Evolutionary conservation across 768 basidiomycete genomes (phyloP).

Genomic region (Serendipita sp.): DNA sequence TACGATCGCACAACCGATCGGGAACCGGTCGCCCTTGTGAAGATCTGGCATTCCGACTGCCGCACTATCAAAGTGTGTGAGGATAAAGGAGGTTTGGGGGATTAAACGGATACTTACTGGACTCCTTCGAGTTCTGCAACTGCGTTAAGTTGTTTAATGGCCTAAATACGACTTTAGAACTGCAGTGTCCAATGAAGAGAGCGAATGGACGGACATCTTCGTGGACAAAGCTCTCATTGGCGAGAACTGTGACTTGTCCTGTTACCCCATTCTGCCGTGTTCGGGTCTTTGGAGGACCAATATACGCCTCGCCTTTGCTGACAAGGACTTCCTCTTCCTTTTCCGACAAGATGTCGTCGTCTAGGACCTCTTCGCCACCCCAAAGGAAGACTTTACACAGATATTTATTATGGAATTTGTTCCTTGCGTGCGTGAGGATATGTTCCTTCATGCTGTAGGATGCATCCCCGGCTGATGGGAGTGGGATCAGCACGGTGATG

Average conservation of each 20-base stretch:
- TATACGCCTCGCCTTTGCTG: constrained; percentile 22
- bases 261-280: neutral
- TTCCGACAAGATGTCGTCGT: constrained; percentile 14
- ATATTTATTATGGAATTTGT: constrained; percentile 22
- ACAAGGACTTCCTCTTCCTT: constrained; percentile 19
- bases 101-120: neutral
- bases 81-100: neutral
- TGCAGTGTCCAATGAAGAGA: too few species aligned
- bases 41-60: constrained; percentile 26
- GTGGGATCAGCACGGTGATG: constrained; percentile 17
- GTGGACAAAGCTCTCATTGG: constrained; percentile 18
- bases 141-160: constrained; percentile 19
- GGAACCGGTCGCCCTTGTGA: constrained; percentile 23
- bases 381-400: constrained; percentile 19
- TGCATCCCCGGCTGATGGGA: neutral
- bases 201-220: neutral
- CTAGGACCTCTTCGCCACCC: constrained; percentile 17
- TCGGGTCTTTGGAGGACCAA: constrained; percentile 16
- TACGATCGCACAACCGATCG: constrained; percentile 21
- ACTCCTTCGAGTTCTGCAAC: constrained; percentile 20
- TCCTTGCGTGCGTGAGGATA: constrained; percentile 23
- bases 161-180: neutral
- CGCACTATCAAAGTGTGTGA: constrained; percentile 4
- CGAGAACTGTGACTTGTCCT: constrained; percentile 19
- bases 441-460: constrained; percentile 10